Percentiles rank a stretch among this genome's conserved stretches.
Conservation (phyloP, 176 grass and related monocot species). For the Cocos nucifera region DNA sequence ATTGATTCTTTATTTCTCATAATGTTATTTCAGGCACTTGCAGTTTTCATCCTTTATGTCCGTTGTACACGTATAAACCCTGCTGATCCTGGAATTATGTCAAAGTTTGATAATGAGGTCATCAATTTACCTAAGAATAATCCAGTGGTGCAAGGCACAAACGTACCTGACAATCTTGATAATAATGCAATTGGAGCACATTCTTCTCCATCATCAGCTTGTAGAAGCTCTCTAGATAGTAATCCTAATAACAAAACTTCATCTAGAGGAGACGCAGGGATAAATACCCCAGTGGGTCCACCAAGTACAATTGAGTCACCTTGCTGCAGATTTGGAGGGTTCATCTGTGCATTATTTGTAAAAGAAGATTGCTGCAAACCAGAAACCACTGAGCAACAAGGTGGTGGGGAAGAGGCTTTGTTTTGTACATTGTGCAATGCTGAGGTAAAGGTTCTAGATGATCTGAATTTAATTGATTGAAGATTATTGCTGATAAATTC, state of each 20-base stretch:
- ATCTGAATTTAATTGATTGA: neutral
- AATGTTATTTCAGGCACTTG: conserved; percentile 51
- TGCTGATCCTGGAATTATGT: conserved; percentile 96
- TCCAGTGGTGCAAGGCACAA: conserved; percentile 28
- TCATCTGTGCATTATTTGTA: conserved; percentile 74
- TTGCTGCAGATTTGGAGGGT: conserved; percentile 64
- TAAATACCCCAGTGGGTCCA: conserved; percentile 20
- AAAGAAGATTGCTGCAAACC: conserved; percentile 80
- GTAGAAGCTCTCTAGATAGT: conserved; percentile 62
- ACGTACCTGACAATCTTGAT: conserved; percentile 35
- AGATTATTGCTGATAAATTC: conserved; percentile 2
- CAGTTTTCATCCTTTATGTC: conserved; percentile 92
- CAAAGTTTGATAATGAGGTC: conserved; percentile 74
- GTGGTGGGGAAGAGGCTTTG: conserved; percentile 68
- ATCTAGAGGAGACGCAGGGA: conserved; percentile 29
- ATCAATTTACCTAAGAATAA: conserved; percentile 44
- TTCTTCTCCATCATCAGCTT: conserved; percentile 49
- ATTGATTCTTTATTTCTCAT: too few species aligned
- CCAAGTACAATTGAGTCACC: conserved; percentile 43
- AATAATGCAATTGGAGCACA: conserved; percentile 40
- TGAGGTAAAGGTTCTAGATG: conserved; percentile 47
- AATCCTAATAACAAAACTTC: conserved; percentile 48
- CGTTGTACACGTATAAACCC: conserved; percentile 99
- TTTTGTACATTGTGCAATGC: conserved; percentile 98
- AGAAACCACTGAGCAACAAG: conserved; percentile 64